phyloP scores from a whole-genome alignment of 2,329 filamentous ascomycete species.

The Ceratocystiopsis brevicomis region DNA sequence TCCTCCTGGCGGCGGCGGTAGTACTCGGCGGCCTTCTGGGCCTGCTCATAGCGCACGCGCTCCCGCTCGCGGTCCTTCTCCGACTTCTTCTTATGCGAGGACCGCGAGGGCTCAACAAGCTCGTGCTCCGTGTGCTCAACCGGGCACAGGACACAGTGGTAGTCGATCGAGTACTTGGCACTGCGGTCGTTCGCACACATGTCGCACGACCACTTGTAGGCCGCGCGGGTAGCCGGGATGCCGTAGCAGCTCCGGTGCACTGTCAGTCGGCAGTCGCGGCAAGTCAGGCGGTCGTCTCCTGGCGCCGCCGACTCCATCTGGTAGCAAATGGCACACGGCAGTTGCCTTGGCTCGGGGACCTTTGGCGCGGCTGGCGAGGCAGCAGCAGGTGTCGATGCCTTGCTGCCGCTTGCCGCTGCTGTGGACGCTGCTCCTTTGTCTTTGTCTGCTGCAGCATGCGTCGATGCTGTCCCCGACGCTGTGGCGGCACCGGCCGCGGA shows the following conservation, averaged over 20 bases:
- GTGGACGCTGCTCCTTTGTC: not conserved
- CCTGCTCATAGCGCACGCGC: slow-evolving; percentile 64
- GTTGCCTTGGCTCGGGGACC: slow-evolving; percentile 54
- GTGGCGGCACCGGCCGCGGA: slow-evolving; percentile 23
- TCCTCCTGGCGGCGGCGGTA: slow-evolving; percentile 72
- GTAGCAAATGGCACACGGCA: slow-evolving; percentile 75
- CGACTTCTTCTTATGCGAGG: slow-evolving; percentile 67
- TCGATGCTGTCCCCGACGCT: not conserved
- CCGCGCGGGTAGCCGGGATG: slow-evolving; percentile 48
- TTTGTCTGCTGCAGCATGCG: not conserved
- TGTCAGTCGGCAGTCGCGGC: slow-evolving; percentile 73
- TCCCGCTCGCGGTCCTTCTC: slow-evolving; percentile 86
- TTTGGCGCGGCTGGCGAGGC: slow-evolving; percentile 48
- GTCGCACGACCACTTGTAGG: slow-evolving; percentile 82
- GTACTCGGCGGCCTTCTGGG: slow-evolving; percentile 58
- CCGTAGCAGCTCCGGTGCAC: slow-evolving; percentile 90
- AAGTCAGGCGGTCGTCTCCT: slow-evolving; percentile 56
- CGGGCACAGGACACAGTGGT: slow-evolving; percentile 84
- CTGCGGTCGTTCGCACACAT: slow-evolving; percentile 91
- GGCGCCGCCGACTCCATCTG: slow-evolving; percentile 42
- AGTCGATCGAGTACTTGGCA: slow-evolving; percentile 79
- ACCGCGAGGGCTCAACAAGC: slow-evolving; percentile 64
- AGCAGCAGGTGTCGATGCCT: slow-evolving; percentile 20
- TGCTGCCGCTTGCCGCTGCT: slow-evolving; percentile 15
- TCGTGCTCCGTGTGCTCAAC: slow-evolving; percentile 66